Evolutionary conservation across 2,329 filamentous ascomycete genomes (phyloP).

Genomic region (Sclerotinia nivalis): DNA sequence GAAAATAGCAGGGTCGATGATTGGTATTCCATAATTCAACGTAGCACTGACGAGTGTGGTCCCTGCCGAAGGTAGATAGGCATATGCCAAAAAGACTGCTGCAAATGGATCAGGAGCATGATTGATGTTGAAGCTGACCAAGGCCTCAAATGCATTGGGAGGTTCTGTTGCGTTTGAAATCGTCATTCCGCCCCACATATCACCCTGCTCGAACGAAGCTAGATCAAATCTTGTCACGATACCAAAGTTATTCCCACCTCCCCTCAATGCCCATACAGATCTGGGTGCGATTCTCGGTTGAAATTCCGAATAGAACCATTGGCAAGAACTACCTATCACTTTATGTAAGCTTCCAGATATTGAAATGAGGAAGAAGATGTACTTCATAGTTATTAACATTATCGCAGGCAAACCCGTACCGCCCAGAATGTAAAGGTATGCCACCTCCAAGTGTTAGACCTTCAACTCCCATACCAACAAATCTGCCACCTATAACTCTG

Average conservation of each 20-base stretch:
- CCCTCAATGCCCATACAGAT: constrained; percentile 57
- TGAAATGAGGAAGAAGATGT: neutral
- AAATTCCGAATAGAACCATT: constrained; percentile 51
- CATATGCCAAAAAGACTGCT: constrained; percentile 5
- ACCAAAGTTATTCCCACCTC: constrained; percentile 44
- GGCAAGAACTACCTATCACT: constrained; percentile 43
- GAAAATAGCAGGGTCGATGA: constrained; percentile 27
- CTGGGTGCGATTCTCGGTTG: constrained; percentile 43
- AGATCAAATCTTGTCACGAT: constrained; percentile 52
- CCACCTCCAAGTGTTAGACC: constrained; percentile 33
- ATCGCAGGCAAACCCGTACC: constrained; percentile 30
- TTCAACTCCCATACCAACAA: constrained; percentile 32
- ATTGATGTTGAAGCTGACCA: constrained; percentile 14
- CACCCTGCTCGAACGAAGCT: constrained; percentile 40
- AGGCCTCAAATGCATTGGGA: neutral
- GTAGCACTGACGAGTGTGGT: neutral
- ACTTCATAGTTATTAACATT: constrained; percentile 30
- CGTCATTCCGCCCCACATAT: constrained; percentile 28
- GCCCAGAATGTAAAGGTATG: constrained; percentile 31
- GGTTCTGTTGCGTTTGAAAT: neutral
- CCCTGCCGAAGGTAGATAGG: neutral
- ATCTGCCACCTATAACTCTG: constrained; percentile 45
- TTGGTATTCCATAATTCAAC: constrained; percentile 17
- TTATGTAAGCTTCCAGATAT: neutral
- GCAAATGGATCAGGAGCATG: constrained; percentile 17